Percentiles rank a stretch among this genome's conserved stretches.
These are phyloP conservation scores for Lasiosphaeriaceae sp. DNA, from an alignment of 495 filamentous ascomycete species.

Conservation along the genomic window DNA sequence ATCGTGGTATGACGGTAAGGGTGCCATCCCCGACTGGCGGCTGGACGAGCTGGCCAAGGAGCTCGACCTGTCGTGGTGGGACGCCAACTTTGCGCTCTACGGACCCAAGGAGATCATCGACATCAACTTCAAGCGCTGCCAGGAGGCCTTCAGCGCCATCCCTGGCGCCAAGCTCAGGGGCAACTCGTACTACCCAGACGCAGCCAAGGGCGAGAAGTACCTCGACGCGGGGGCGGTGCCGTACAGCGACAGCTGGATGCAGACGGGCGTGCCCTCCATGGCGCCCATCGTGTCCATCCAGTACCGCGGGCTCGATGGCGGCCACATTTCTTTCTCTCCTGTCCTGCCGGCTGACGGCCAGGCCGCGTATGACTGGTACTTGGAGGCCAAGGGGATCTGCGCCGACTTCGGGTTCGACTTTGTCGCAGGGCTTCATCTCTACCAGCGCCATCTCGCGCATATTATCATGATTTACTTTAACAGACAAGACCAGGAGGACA, in stretches of 20 bases:
- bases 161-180: constrained; percentile 17
- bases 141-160: constrained; percentile 23
- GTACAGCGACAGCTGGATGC: constrained; percentile 3
- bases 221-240: constrained; percentile 5
- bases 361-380: constrained; percentile 10
- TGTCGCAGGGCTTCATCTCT: constrained; percentile 9
- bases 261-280: constrained; percentile 9
- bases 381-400: constrained; percentile 6
- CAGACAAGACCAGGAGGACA: constrained; percentile 27
- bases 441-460: constrained; percentile 7
- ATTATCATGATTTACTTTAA: constrained; percentile 31
- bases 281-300: constrained; percentile 8
- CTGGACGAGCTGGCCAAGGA: constrained; percentile 10
- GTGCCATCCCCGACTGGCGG: constrained; percentile 12
- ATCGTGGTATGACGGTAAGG: constrained; percentile 9
- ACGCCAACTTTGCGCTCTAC: constrained; percentile 36
- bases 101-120: constrained; percentile 29
- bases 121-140: constrained; percentile 8
- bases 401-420: constrained; percentile 7
- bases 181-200: constrained; percentile 7
- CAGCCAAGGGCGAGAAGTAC: constrained; percentile 6
- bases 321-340: constrained; percentile 10
- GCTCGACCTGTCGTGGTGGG: constrained; percentile 8
- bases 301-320: constrained; percentile 12
- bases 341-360: constrained; percentile 7